Base-by-base conservation (phyloP, 306 rosid genomes). In the Benincasa hispida region DNA sequence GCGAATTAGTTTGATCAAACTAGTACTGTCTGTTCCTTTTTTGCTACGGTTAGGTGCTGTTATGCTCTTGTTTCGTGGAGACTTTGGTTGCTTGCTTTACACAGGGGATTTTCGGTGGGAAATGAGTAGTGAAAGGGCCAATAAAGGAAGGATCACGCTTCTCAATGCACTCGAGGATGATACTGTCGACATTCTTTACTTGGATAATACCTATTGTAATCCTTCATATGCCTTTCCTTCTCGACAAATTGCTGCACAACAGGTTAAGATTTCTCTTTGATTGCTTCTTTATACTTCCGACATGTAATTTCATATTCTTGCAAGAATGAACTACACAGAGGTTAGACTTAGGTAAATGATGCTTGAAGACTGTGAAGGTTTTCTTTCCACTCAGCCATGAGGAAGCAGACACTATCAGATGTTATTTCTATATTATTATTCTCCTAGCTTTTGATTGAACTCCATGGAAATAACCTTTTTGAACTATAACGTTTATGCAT, bases 61-160 rank as follows among this genome's bases (percentile, higher is more conserved):
- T 47, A 88, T 91, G 91, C 76, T 91, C 62, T 77, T 91, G 78
- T 85, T 88, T 32, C 93, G 91, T 42, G 93, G 93, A 25, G 89
- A 88, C 22, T 91, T 87, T 81, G 93, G 93, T 0, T 86, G 87
- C 77, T 79, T 84, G 82, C 84, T 91, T 47, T 82, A 83, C 41
- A 88, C 93, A 0, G 96, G 96, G 0, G 96, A 91, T 69, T 91
- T 91, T 62, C 90, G 96, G 0, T 88, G 93, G 96, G 96, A 91
- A 63, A 58, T 69, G 9, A 45, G 8, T 14, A 79, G 86, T 58
- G 85, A 84, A 42, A 87, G 82, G 83, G 88, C 88, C 8, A 66
- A 15, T 74, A 74, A 12, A 30, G 87, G 85, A 2, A 83, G 74
- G 82, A 58, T 27, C 10, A 72, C 82, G 79, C 96, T 91, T 60